Percentiles rank a stretch among this genome's conserved stretches.
phyloP scores from a whole-genome alignment of 108 stramenopile species.

The Conticribra weissflogii region DNA sequence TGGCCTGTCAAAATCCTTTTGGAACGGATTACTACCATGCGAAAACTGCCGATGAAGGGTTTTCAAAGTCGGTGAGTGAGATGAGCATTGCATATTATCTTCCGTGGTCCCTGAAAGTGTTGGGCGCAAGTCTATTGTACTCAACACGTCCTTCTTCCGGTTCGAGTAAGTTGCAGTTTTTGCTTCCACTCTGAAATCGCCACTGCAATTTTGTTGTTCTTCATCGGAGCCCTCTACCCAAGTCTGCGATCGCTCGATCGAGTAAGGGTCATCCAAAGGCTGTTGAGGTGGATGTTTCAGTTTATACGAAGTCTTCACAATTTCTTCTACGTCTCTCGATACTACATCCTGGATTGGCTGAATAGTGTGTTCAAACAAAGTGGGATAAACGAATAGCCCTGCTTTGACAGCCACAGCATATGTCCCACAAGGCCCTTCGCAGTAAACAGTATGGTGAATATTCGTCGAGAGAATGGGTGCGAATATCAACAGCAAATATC shows the following conservation, averaged over 20 bases:
- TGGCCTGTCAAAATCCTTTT: constrained; percentile 42
- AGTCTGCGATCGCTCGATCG: not conserved
- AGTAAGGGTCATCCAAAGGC: not conserved
- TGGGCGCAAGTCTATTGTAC: too few species aligned
- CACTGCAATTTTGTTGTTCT: constrained; percentile 4
- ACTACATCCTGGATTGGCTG: constrained; percentile 20
- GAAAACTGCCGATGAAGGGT: constrained; percentile 10
- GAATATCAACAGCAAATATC: too few species aligned
- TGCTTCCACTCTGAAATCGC: constrained; percentile 1
- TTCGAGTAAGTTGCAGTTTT: not conserved
- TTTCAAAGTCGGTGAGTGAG: not conserved
- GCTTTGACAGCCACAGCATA: constrained; percentile 48
- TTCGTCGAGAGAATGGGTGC: too few species aligned
- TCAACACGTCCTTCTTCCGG: too few species aligned
- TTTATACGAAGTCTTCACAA: constrained; percentile 40
- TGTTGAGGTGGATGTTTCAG: constrained; percentile 6
- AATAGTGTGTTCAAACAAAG: constrained; percentile 39
- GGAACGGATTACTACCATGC: constrained; percentile 10
- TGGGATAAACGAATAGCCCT: constrained; percentile 41
- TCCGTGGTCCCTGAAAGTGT: too few species aligned
- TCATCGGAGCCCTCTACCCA: constrained; percentile 15
- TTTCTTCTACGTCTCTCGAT: constrained; percentile 35
- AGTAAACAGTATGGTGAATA: too few species aligned
- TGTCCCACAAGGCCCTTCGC: constrained; percentile 44
- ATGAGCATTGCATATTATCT: too few species aligned